phyloP scores from a whole-genome alignment of 2,329 filamentous ascomycete species.

The Lasiodiplodia citricola region DNA sequence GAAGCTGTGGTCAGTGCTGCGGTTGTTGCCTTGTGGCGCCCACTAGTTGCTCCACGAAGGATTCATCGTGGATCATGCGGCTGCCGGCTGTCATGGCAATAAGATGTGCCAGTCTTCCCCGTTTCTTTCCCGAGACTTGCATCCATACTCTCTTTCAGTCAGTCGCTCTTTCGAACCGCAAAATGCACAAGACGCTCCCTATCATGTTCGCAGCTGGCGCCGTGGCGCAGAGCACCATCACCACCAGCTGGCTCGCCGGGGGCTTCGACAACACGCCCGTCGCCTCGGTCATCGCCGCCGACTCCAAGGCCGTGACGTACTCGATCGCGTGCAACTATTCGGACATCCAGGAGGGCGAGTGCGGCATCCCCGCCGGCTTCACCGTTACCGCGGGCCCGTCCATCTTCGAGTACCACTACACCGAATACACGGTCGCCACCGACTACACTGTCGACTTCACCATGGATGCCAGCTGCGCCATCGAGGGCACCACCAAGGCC shows the following conservation, averaged over 20 bases:
- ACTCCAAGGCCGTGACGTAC: constrained; percentile 27
- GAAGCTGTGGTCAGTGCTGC: constrained; percentile 5
- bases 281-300: constrained; percentile 20
- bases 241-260: constrained; percentile 2
- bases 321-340: constrained; percentile 28
- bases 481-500: constrained; percentile 27
- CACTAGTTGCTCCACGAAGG: neutral
- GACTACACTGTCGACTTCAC: constrained; percentile 30
- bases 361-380: constrained; percentile 12
- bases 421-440: constrained; percentile 24
- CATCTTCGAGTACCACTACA: neutral
- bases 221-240: constrained; percentile 18
- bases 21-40: constrained; percentile 11
- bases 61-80: neutral
- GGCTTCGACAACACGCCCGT: constrained; percentile 5
- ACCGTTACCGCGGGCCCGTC: neutral
- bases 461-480: constrained; percentile 32
- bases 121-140: too few relatives aligned
- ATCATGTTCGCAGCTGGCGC: constrained; percentile 15
- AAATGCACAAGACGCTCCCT: constrained; percentile 13
- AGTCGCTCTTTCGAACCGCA: neutral
- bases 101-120: neutral
- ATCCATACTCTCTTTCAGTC: neutral
- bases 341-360: constrained; percentile 27
- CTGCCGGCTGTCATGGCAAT: neutral